Evolutionary conservation across 305 asterid genomes (phyloP).

Genomic region (Withania somnifera): DNA sequence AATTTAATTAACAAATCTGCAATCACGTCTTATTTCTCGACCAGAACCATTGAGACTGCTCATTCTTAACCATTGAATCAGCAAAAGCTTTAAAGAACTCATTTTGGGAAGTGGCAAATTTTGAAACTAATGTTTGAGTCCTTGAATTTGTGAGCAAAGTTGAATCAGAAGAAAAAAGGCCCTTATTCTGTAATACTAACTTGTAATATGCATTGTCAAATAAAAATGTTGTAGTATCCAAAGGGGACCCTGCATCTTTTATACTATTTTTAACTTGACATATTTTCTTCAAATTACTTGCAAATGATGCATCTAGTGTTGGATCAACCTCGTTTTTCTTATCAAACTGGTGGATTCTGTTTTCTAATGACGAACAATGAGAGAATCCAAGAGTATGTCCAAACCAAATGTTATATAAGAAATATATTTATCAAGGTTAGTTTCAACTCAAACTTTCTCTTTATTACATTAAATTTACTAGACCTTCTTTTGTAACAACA

Average conservation of each 20-base stretch:
- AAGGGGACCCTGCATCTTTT: slow-evolving; percentile 22
- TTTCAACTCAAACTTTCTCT: background rate
- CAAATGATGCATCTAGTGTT: slow-evolving; percentile 22
- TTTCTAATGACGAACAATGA: slow-evolving; percentile 28
- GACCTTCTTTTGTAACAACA: background rate
- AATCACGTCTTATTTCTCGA: slow-evolving; percentile 22
- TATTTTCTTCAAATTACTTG: slow-evolving; percentile 14
- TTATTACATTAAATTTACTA: no score
- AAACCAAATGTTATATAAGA: slow-evolving; percentile 6
- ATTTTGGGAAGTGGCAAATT: slow-evolving; percentile 23
- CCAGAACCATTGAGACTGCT: slow-evolving; percentile 23
- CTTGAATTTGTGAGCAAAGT: slow-evolving; percentile 15
- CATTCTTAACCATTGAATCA: slow-evolving; percentile 34
- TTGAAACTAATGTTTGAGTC: slow-evolving; percentile 19
- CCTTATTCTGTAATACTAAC: slow-evolving; percentile 18
- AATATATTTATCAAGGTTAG: background rate
- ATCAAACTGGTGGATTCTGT: slow-evolving; percentile 25
- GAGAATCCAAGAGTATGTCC: slow-evolving; percentile 24
- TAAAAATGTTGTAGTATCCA: slow-evolving; percentile 23
- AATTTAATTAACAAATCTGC: slow-evolving; percentile 19
- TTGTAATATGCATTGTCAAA: slow-evolving; percentile 28
- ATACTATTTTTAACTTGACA: slow-evolving; percentile 19
- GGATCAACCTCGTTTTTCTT: slow-evolving; percentile 23
- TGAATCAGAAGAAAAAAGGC: slow-evolving; percentile 31
- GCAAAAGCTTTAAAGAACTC: slow-evolving; percentile 24